Percentiles rank a stretch among this genome's conserved stretches.
phyloP scores from a whole-genome alignment of 768 basidiomycete genomes.

The Pleurotus pulmonarius region DNA sequence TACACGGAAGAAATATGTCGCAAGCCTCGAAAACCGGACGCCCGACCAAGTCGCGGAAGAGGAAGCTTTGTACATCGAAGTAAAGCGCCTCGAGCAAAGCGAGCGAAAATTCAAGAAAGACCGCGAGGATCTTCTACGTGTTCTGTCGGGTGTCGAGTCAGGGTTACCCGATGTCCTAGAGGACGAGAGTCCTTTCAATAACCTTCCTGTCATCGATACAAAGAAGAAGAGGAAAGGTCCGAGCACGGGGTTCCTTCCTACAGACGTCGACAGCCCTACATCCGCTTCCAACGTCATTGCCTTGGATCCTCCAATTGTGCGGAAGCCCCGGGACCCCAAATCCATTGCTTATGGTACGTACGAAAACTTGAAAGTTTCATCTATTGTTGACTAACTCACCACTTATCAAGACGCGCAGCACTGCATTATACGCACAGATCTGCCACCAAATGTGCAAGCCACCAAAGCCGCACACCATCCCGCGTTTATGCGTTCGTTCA shows the following conservation, averaged over 20 bases:
- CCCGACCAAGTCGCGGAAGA: constrained; percentile 90
- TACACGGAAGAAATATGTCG: constrained; percentile 83
- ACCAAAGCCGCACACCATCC: constrained; percentile 79
- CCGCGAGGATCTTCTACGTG: constrained; percentile 81
- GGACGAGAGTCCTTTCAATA: constrained; percentile 42
- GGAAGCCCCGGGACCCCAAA: constrained; percentile 47
- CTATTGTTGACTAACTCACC: constrained; percentile 12
- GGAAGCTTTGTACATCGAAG: constrained; percentile 89
- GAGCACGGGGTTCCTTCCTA: background rate
- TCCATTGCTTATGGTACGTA: constrained; percentile 65
- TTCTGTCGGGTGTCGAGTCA: constrained; percentile 81
- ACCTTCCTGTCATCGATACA: constrained; percentile 40
- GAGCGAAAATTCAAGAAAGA: constrained; percentile 87
- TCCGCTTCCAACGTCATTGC: constrained; percentile 35
- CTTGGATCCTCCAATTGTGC: constrained; percentile 29
- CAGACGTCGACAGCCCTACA: constrained; percentile 45
- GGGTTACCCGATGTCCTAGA: constrained; percentile 73
- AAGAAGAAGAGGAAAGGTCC: constrained; percentile 54
- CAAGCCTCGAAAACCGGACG: constrained; percentile 84
- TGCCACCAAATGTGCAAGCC: constrained; percentile 42
- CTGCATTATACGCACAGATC: constrained; percentile 72
- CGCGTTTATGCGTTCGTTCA: constrained; percentile 83
- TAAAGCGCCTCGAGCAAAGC: constrained; percentile 92
- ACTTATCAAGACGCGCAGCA: constrained; percentile 53
- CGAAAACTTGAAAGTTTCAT: constrained; percentile 2